Base-by-base conservation (phyloP, 2,329 filamentous ascomycete genomes). In the Colletotrichum tabaci region DNA sequence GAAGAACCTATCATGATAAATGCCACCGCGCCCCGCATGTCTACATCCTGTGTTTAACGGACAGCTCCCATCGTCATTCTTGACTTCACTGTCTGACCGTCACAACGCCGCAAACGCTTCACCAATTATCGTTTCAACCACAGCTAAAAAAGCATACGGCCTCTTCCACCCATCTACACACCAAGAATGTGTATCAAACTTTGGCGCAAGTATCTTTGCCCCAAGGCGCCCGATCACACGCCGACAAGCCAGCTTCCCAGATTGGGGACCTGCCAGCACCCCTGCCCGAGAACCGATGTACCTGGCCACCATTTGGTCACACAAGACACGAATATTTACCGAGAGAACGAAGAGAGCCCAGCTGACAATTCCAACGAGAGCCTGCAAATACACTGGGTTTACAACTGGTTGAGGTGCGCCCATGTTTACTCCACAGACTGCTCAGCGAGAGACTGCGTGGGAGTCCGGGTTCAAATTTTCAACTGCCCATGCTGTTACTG, bases 121-220 rank as follows among this genome's bases (percentile, higher is more conserved):
- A 4, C 7, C n/a, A 2, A 1, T 8, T 8, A 18, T 18, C n/a
- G 52, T 13, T 2, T 2, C 9, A 52, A 13, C 30, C 18, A 15
- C 8, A 50, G 15, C 7, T 2, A 13, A 42, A n/a, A 38, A 38
- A 8, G 2, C 8, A 38, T 38, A 38, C 9, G 35, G 35, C 9
- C 35, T 38, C 35, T 38, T 38, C 35, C 9, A 38, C 8, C 35
- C n/a, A 42, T 6, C 5, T 9, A 12, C 13, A 13, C 16, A 8
- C 10, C 1, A 46, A 12, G 52, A 18, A 71, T 71, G 68, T 71
- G 68, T 8, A 52, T 68, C n/a, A 12, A 35, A 44, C 18, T 71
- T 30, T 71, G 57, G 57, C 68, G 68, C 57, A 61, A 65, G 23
- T 71, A 68, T 15, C 16, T 62, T 60, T 71, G 68, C 57, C 57